A percentile compares a stretch with the other conserved stretches of the same genome.
These are phyloP conservation scores for Russula sp. DNA, from an alignment of 768 basidiomycete genomes.

Conservation along the genomic window DNA sequence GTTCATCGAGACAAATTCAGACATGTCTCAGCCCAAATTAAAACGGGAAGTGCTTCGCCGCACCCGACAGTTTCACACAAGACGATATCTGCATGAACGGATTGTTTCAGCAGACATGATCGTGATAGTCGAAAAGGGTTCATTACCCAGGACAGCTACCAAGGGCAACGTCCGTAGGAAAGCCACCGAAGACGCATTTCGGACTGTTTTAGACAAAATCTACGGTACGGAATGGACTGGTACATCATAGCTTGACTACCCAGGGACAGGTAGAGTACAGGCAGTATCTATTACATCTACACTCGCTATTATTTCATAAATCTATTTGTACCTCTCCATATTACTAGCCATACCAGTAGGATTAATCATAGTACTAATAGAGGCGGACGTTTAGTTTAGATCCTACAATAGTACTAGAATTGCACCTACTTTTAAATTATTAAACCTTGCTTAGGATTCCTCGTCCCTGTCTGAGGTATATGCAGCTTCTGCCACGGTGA, in stretches of 20 bases:
- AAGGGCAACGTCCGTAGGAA: conserved; percentile 79
- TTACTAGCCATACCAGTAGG: conserved; percentile 16
- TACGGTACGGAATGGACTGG: conserved; percentile 39
- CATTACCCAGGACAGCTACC: conserved; percentile 72
- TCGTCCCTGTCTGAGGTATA: neutral
- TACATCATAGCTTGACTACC: conserved; percentile 11
- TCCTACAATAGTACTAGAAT: conserved; percentile 20
- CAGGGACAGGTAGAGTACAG: neutral
- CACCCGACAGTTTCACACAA: conserved; percentile 67
- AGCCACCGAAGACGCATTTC: conserved; percentile 69
- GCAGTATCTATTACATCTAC: conserved; percentile 7
- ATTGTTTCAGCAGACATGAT: conserved; percentile 64
- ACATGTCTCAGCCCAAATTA: conserved; percentile 53
- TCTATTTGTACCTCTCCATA: conserved; percentile 13
- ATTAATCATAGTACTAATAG: conserved; percentile 14
- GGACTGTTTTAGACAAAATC: conserved; percentile 54
- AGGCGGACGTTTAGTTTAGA: conserved; percentile 11
- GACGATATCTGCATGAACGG: conserved; percentile 77
- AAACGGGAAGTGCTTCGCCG: conserved; percentile 71
- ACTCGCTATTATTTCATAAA: conserved; percentile 4
- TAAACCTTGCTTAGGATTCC: neutral
- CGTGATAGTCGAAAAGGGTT: conserved; percentile 59
- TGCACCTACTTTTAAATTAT: conserved; percentile 3
- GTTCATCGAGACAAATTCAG: conserved; percentile 60
- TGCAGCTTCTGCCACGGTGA: conserved; percentile 4